These are phyloP conservation scores for Monosporascus sp. DNA, from an alignment of 2,329 filamentous ascomycete species.

Conservation along the genomic window DNA sequence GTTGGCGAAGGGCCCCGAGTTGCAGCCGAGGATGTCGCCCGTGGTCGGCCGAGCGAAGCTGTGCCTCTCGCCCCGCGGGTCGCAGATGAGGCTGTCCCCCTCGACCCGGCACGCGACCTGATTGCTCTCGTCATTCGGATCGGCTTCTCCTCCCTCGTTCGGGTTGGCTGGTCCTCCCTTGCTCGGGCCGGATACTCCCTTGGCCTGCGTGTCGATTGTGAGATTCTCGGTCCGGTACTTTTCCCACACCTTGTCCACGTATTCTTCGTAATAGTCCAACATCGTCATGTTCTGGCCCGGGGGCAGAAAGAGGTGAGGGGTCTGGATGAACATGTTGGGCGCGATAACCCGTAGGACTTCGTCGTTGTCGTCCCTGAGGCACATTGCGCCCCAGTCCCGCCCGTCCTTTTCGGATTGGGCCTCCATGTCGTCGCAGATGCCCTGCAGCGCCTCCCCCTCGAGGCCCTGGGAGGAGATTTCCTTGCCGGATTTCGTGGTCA, in stretches of 20 bases:
- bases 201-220: slow-evolving; percentile 52
- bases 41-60: slow-evolving; percentile 12
- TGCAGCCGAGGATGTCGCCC: slow-evolving; percentile 46
- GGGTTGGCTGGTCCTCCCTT: too few species aligned
- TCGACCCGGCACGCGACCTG: neutral
- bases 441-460: slow-evolving; percentile 42
- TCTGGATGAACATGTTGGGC: slow-evolving; percentile 23
- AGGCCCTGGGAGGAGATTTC: slow-evolving; percentile 38
- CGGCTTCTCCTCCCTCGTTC: too few species aligned
- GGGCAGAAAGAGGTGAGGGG: too few species aligned
- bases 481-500: slow-evolving; percentile 30
- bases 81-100: slow-evolving; percentile 7
- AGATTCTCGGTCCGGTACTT: slow-evolving; percentile 30
- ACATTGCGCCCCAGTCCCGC: slow-evolving; percentile 46
- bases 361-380: slow-evolving; percentile 15
- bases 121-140: too few species aligned
- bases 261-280: slow-evolving; percentile 19
- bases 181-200: slow-evolving; percentile 13
- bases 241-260: slow-evolving; percentile 23
- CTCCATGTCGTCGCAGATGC: slow-evolving; percentile 43
- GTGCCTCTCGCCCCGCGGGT: slow-evolving; percentile 13
- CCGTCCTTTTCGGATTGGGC: slow-evolving; percentile 44
- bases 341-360: slow-evolving; percentile 21
- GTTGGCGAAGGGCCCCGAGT: slow-evolving; percentile 23
- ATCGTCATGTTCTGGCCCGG: slow-evolving; percentile 1